Evolutionary conservation across 2,329 filamentous ascomycete species (phyloP), one percentile per base, ranked within the genome.

Genomic region (Grosmannia serpens): DNA sequence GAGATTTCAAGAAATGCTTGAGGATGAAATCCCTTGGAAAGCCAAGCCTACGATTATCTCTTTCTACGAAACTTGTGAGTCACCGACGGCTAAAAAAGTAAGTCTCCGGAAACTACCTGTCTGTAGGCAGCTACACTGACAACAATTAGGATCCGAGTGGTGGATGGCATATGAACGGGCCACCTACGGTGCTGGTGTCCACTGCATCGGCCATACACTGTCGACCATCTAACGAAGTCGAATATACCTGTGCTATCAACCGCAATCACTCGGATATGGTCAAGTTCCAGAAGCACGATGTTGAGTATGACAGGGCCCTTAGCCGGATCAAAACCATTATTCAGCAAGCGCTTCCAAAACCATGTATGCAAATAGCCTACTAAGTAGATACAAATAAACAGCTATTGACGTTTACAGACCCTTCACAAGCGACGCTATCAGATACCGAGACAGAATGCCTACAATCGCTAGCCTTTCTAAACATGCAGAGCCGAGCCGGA

Each of bases 271-370:
- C 51, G 11, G 51, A 24, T 1, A 41, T 53, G 31, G 31, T 53
- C 22, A 53, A 53, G 13, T 53, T 53, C 41, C 22, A 5, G 4
- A 66, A 65, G 0, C 64, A 68, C 1, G 66, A 71, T n/a, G 13
- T 4, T 8, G 33, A 29, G 20, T 38, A 15, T n/a, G 24, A 38
- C 4, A 26, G 6, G 5, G n/a, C 31, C 4, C 5, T 53, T 0
- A 17, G 27, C 24, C 17, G 11, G 8, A 8, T 58, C 51, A 7
- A 51, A 20, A 4, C 10, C 22, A 10, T 47, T 47, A 3, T 24
- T 26, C 22, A 20, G 22, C 9, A n/a, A 20, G 26, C 49, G 27
- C 20, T 20, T 35, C 15, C 33, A 35, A 20, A 20, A 15, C 2
- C 6, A 11, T 15, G 35, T 38, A 38, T 38, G 35, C 17, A 17